These are phyloP conservation scores for Xylariaceae sp. DNA, from an alignment of 2,329 filamentous ascomycete genomes.

Conservation along the genomic window DNA sequence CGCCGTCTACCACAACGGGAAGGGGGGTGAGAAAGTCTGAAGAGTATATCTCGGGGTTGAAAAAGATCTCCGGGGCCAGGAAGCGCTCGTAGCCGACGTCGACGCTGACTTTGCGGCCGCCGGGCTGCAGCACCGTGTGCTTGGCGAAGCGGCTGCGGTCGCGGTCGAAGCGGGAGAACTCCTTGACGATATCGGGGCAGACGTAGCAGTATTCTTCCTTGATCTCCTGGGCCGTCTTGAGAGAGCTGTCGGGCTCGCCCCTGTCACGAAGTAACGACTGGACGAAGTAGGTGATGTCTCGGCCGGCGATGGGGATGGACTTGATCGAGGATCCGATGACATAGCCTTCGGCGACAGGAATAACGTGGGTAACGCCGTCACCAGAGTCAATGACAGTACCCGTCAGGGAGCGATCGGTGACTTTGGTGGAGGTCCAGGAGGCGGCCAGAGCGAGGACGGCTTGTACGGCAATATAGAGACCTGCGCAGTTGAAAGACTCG, in stretches of 20 bases:
- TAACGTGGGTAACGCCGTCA: constrained; percentile 98
- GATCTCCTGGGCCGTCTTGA: constrained; percentile 96
- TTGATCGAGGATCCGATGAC: constrained; percentile 99
- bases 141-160: constrained; percentile 88
- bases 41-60: constrained; percentile 99
- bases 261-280: constrained; percentile 93
- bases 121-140: constrained; percentile 78
- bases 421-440: constrained; percentile 97
- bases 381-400: constrained; percentile 98
- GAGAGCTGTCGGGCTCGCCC: constrained; percentile 89
- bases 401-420: constrained; percentile 89
- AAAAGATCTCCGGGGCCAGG: constrained; percentile 97
- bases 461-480: constrained; percentile 97
- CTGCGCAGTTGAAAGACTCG: constrained; percentile 98
- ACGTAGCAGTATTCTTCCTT: constrained; percentile 99
- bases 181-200: constrained; percentile 97
- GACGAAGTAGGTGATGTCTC: constrained; percentile 98
- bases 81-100: constrained; percentile 98
- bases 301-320: constrained; percentile 94
- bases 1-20: constrained; percentile 86
- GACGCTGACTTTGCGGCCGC: constrained; percentile 75
- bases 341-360: constrained; percentile 96
- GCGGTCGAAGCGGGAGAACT: constrained; percentile 88
- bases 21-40: constrained; percentile 96
- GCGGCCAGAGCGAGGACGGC: constrained; percentile 93